Evolutionary conservation across 176 grass and related monocot genomes (phyloP).

Genomic region (Chloris gayana): DNA sequence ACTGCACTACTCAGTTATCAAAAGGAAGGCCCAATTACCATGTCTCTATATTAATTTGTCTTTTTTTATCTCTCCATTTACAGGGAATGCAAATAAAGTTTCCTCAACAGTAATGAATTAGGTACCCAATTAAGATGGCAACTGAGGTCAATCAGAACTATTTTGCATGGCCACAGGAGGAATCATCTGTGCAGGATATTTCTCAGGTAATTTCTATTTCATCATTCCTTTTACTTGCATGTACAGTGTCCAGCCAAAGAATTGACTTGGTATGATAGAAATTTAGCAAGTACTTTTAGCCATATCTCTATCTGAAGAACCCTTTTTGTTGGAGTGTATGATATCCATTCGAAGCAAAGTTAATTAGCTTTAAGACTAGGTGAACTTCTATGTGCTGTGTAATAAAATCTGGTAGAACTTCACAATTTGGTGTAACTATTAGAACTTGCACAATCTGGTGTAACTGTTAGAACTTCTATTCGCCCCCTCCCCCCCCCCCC

Average conservation of each 20-base stretch:
- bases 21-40: slow-evolving; percentile 1
- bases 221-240: background rate
- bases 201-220: slow-evolving; percentile 62
- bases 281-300: slow-evolving; percentile 2
- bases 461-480: no score
- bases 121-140: slow-evolving; percentile 51
- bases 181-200: slow-evolving; percentile 61
- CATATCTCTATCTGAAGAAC: background rate
- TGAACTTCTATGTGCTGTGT: background rate
- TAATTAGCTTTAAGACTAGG: background rate
- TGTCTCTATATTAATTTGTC: slow-evolving; percentile 13
- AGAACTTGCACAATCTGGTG: no score
- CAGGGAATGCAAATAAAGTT: slow-evolving; percentile 35
- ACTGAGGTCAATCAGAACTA: slow-evolving; percentile 88
- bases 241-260: background rate
- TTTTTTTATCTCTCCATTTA: slow-evolving; percentile 11
- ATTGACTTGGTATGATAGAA: slow-evolving; percentile 14
- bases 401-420: no score
- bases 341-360: background rate
- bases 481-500: no score
- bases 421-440: no score
- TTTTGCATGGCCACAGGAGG: slow-evolving; percentile 83
- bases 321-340: background rate
- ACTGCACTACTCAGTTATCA: slow-evolving; percentile 1
- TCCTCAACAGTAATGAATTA: slow-evolving; percentile 35